Base-by-base conservation (phyloP, 352 stramenopile species). In the Phytophthora melonis region DNA sequence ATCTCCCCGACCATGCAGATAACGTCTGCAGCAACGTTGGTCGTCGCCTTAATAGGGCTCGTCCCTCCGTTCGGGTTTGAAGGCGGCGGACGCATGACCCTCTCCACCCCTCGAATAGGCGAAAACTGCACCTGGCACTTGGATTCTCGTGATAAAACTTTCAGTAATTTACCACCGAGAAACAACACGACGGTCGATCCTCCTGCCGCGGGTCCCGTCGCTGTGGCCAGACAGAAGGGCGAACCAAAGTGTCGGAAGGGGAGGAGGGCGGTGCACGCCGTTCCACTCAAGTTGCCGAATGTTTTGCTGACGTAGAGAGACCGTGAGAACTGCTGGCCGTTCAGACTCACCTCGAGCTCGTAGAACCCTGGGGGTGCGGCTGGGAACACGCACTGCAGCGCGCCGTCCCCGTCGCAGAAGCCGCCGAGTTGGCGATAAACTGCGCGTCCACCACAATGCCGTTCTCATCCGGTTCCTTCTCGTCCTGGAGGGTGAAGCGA, bases 91-190 rank as follows among this genome's bases (percentile, higher is more conserved):
- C 52, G 66, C 8, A 59, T 49, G 3, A 52, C 19, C 8, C 58
- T 58, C 23, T 78, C 67, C 0, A 32, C 21, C 11, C 34, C 39
- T 18, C 76, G 74, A 21, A 82, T 58, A 1, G 83, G 82, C 1
- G 71, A 59, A 50, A 93, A 93, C 49, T 92, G 87, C 1, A 93
- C 79, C 23, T 89, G 73, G 21, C 85, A 93, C 34, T 82, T 87
- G 0, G 58, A 41, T 60, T 93, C 87, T 36, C 81, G 77, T 21
- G 82, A 62, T 0, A 92, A 54, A 23, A 92, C 58, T 55, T 89
- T 87, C 4, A 74, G 64, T 2, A 93, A 58, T 21, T 79, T 84
- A n/a, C 80, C 80, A 25, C 74, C 75, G 21, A 93, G 68, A 59
- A 82, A 90, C 5, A 93, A 30, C 43, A 87, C 82, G 16, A 93